These are phyloP conservation scores for Vigna reflexopilosa DNA, from an alignment of 306 rosid species.

Conservation along the genomic window DNA sequence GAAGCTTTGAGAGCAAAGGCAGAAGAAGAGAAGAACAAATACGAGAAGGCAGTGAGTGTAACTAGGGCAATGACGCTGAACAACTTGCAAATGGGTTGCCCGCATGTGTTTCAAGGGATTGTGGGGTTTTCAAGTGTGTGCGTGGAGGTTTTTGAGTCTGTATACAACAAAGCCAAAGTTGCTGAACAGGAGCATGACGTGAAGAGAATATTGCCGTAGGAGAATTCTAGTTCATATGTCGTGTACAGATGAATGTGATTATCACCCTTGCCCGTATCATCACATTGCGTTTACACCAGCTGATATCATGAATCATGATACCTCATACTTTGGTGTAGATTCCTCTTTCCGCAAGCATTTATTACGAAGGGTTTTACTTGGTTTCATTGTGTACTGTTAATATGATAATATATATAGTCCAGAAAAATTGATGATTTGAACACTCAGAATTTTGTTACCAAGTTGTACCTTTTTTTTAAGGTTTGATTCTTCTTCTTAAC, in stretches of 20 bases:
- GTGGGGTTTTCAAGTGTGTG: constrained; percentile 97
- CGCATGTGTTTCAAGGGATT: constrained; percentile 90
- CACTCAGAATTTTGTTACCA: not conserved
- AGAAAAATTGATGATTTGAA: constrained; percentile 18
- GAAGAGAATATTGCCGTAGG: constrained; percentile 63
- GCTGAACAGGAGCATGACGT: constrained; percentile 63
- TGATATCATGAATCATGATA: constrained; percentile 17
- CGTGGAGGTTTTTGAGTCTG: constrained; percentile 76
- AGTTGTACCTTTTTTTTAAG: constrained; percentile 1
- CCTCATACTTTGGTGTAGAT: constrained; percentile 18
- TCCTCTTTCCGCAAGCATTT: constrained; percentile 6
- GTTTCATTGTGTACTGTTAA: constrained; percentile 39
- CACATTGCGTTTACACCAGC: constrained; percentile 33
- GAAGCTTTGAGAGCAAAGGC: constrained; percentile 72
- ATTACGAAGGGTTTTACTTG: constrained; percentile 3
- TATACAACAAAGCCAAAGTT: constrained; percentile 78
- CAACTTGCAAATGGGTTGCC: constrained; percentile 94
- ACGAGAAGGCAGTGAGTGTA: constrained; percentile 77
- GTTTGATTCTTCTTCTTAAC: not conserved
- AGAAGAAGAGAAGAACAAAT: constrained; percentile 81
- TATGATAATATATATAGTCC: constrained; percentile 22
- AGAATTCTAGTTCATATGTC: constrained; percentile 17
- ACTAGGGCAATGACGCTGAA: constrained; percentile 90
- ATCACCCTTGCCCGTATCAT: too few species aligned
- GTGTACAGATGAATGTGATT: constrained; percentile 48